Conservation (phyloP, 139 green algal genomes). For the Micromonas pusilla region DNA sequence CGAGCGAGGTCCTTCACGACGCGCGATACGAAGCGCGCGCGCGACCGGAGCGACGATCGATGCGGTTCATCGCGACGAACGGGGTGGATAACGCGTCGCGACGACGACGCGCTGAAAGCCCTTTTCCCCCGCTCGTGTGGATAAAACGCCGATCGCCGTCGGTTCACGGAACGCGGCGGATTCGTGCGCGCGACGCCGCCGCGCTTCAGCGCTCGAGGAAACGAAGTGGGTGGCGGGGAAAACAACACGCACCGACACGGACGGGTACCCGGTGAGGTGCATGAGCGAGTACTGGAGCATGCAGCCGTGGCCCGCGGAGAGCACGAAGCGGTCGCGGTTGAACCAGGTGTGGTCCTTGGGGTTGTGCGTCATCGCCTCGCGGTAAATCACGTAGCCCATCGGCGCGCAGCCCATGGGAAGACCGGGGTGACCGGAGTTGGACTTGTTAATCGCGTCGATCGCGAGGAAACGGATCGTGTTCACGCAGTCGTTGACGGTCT, state of each 20-base stretch:
- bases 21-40: no score
- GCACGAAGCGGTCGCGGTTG: constrained; percentile 97
- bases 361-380: constrained; percentile 92
- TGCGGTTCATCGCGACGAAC: no score
- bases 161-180: no score
- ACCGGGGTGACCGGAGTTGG: constrained; percentile 91
- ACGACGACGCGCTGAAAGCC: no score
- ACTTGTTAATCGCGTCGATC: constrained; percentile 55
- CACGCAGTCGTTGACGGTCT: constrained; percentile 37
- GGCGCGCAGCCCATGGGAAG: constrained; percentile 95
- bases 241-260: constrained; percentile 50
- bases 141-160: no score
- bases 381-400: constrained; percentile 94
- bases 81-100: no score
- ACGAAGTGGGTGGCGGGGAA: background rate
- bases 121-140: no score
- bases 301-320: constrained; percentile 95
- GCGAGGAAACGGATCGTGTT: constrained; percentile 72
- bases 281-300: constrained; percentile 99
- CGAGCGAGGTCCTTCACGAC: no score
- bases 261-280: constrained; percentile 89
- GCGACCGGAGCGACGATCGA: no score
- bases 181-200: no score
- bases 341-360: constrained; percentile 86
- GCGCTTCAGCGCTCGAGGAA: no score